A percentile compares a stretch with the other conserved stretches of the same genome.
Evolutionary conservation across 1,284 basidiomycete species (phyloP).

Genomic region (Cutaneotrichosporon daszewskae): DNA sequence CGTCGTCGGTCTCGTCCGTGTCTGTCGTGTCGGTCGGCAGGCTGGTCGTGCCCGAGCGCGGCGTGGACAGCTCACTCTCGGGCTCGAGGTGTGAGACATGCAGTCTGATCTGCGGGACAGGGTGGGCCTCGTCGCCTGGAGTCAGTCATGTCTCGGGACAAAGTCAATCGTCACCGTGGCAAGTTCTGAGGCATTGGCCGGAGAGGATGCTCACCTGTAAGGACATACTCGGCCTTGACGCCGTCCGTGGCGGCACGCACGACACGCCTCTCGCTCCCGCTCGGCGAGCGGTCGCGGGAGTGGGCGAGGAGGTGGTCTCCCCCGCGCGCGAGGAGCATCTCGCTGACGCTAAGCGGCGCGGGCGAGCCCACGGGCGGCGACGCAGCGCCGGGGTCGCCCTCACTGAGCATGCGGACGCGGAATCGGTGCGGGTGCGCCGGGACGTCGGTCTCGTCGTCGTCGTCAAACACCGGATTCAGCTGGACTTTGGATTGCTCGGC

Average conservation of each 20-base stretch:
- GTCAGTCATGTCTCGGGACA: too few species aligned
- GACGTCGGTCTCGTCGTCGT: slow-evolving; percentile 5
- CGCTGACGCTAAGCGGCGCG: slow-evolving; percentile 29
- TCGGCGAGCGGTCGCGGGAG: too few species aligned
- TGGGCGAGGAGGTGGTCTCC: background rate
- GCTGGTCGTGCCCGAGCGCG: too few species aligned
- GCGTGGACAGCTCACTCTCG: background rate
- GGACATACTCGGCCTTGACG: slow-evolving; percentile 45
- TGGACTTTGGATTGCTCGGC: slow-evolving; percentile 19
- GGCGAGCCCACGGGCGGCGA: slow-evolving; percentile 4
- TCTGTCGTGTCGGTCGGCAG: slow-evolving; percentile 9
- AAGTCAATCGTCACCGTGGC: too few species aligned
- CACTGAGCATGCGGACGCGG: slow-evolving; percentile 27
- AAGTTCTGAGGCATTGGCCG: too few species aligned
- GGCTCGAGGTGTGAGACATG: slow-evolving; percentile 13
- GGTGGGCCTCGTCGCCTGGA: slow-evolving; percentile 36
- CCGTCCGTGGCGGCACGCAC: slow-evolving; percentile 14
- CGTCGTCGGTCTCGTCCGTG: slow-evolving; percentile 21
- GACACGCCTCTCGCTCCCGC: background rate
- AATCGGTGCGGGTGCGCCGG: slow-evolving; percentile 18
- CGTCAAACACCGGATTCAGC: slow-evolving; percentile 26
- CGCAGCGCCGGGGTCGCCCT: slow-evolving; percentile 1
- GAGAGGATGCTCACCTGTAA: slow-evolving; percentile 33
- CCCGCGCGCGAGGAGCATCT: slow-evolving; percentile 20
- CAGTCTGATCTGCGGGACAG: slow-evolving; percentile 44